Evolutionary conservation across 148 eudicot genomes (phyloP), one percentile per base, ranked within the genome.

Genomic region (Rheum nobile): DNA sequence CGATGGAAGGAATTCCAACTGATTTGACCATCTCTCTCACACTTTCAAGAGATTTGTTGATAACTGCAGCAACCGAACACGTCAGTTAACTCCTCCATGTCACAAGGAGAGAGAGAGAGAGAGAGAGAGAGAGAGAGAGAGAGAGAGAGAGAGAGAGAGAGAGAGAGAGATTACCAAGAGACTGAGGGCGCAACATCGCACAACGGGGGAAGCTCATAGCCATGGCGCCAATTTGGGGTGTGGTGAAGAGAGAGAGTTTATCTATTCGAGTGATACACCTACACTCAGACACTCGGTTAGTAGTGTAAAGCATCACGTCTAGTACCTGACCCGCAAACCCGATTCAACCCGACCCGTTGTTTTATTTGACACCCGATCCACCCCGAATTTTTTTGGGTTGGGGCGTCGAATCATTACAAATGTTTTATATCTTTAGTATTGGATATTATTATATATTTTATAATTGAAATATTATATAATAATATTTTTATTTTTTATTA

Each of bases 1-100:
- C 32, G 35, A 69, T 73, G 38, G 84, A 82, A 80, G 86, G 82
- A 83, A 86, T 57, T 65, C 87, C 86, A 76, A n/a, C 73, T 47
- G 78, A 82, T 29, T 46, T 65, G 16, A 92, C 78, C 17, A 87
- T 71, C 24, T 75, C 75, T 75, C 84, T 80, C 67, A 85, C 88
- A 72, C 70, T 84, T 16, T 65, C 10, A 32, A 65, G 22, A 34
- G 41, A 32, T 34, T 65, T 65, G 41, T 34, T 65, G 70, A 41
- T 34, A 34, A 5, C 39, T 31, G 22, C 22, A 57, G 2, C 34
- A 10, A 65, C 70, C n/a, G 6, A 65, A 65, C 9, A 16, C 2
- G 22, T 11, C 5, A 26, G 8, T 65, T 31, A 14, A 17, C 39
- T 17, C 41, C 22, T 32, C n/a, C 7, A 31, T 65, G 16, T 19